Evolutionary conservation across 2,329 filamentous ascomycete genomes (phyloP).

Genomic region (Samsoniella hepiali): DNA sequence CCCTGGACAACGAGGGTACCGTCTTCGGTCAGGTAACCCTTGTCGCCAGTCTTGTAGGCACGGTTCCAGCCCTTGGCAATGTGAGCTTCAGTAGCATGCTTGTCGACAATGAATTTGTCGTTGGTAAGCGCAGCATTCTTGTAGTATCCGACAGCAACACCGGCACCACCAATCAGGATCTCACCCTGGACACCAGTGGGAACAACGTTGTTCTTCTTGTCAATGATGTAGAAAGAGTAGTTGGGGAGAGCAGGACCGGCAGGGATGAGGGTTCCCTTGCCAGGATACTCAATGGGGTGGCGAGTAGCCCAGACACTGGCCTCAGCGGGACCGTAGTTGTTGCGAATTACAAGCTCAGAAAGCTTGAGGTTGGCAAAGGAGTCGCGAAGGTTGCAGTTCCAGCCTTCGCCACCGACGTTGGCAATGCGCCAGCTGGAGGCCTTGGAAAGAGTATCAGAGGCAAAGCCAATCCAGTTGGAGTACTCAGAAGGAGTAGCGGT

Average conservation of each 20-base stretch:
- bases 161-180: constrained; percentile 34
- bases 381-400: constrained; percentile 17
- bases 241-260: constrained; percentile 28
- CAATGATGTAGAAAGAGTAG: constrained; percentile 41
- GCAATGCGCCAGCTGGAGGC: constrained; percentile 24
- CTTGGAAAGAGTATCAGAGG: constrained; percentile 12
- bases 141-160: constrained; percentile 42
- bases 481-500: constrained; percentile 42
- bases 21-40: constrained; percentile 31
- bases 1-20: constrained; percentile 36
- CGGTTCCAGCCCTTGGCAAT: constrained; percentile 22
- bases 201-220: constrained; percentile 26
- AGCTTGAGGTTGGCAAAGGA: constrained; percentile 21
- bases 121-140: constrained; percentile 24
- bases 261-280: constrained; percentile 24
- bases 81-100: constrained; percentile 19
- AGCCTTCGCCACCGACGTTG: constrained; percentile 21
- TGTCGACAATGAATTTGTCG: constrained; percentile 21
- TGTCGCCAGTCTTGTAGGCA: constrained; percentile 42
- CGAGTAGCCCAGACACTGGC: constrained; percentile 20
- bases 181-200: constrained; percentile 24
- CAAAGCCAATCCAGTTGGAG: constrained; percentile 28
- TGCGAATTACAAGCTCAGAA: constrained; percentile 15
- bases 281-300: constrained; percentile 11
- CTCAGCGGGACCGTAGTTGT: constrained; percentile 21